Evolutionary conservation across 2,329 filamentous ascomycete genomes (phyloP), one percentile per base, ranked within the genome.

Genomic region (Penicillium polonicum): DNA sequence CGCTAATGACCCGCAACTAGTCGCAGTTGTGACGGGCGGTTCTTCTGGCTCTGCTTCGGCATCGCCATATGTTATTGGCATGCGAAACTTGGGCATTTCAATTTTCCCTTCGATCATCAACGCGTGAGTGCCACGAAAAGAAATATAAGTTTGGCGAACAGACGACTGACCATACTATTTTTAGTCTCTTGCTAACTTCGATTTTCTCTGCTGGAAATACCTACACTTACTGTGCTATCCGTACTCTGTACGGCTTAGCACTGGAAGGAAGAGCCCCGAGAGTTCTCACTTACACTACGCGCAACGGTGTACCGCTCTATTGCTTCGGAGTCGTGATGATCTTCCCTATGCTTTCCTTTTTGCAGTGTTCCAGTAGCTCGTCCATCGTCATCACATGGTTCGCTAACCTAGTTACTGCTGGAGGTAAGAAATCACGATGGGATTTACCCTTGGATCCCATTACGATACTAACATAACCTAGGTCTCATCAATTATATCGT

Each of bases 1-100:
- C 3, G 88, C 87, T 68, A 81, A 88, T 54, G 84, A 91, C 65
- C 68, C 59, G 0, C 27, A 51, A 3, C 52, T 67, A 31, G 23
- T 29, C 12, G 41, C 39, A 2, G 58, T 67, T 19, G 59, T 66
- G 15, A 42, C 17, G 4, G 64, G 65, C 8, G 44, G 45, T 2
- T 57, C 59, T 8, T 46, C 58, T 31, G 62, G 64, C 25, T 63
- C 65, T 10, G 84, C 83, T 9, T 81, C 82, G 12, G 83, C 83
- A 0, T 87, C 84, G 29, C 85, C 85, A 2, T 87, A 86, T 64
- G 84, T 86, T 55, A 85, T 87, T 65, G 84, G 84, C 48, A 85
- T 86, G 82, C 72, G 77, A 50, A 83, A 83, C 63, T 63, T 86
- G 60, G 74, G 78, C 10, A 78, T 87, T 53, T 65, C 69, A 0